Base-by-base conservation (phyloP, 306 rosid genomes). In the Comarum palustre region DNA sequence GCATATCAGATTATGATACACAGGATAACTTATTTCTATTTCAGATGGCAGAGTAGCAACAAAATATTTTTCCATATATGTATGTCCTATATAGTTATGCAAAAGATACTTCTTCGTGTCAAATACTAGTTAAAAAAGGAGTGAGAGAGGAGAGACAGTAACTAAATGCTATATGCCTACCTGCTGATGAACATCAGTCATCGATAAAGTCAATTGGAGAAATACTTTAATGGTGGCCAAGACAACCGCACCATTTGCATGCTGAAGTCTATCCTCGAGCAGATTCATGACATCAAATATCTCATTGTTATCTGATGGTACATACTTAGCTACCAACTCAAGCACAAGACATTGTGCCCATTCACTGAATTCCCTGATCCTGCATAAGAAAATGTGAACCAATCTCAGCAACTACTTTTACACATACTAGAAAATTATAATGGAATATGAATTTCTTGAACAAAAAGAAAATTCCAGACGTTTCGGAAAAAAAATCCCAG, bases 101-200 rank as follows among this genome's bases (percentile, higher is more conserved):
- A 12, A 42, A 11, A 24, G 12, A 51, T 47, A 67, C 13, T 42
- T 50, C 42, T 11, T 50, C 54, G 22, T 54, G 38, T 65, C 31
- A 29, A 29, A 29, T 61, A 14, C 54, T 64, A 59, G 20, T 46
- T 79, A 0, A 6, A 36, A 39, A 34, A 34, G 38, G 5, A 34
- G 41, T 41, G 43, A 63, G 32, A 20, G 2, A 24, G 15, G 29
- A 32, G 39, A 4, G 31, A 6, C 43, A 31, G 13, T 62, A 57
- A n/a, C 45, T 45, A 41, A 47, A 57, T 69, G 76, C 45, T 39
- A 41, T 42, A 57, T 65, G 76, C 74, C 58, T 57, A 95, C 99
- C 97, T 95, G 97, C 89, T 95, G 99, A 86, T 95, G 99, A 75
- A 91, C 97, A 79, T 95, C 97, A 25, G 95, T 86, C 99, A 95